Base-by-base conservation (phyloP, 2,329 filamentous ascomycete species). In the Aspergillus ruber region DNA sequence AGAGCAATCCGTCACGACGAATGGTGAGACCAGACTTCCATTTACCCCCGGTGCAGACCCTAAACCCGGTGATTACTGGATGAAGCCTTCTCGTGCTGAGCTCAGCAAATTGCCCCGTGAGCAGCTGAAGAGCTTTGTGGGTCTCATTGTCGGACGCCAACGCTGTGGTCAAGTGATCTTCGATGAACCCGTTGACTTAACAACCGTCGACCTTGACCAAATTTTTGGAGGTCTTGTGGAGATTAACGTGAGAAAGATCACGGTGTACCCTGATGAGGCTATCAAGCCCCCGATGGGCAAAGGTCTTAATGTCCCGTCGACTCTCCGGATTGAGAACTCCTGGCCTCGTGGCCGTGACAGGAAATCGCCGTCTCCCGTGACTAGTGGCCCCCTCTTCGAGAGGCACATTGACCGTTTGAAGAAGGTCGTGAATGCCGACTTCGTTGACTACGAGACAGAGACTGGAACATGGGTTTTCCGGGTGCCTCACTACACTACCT, bases 401-500 rank as follows among this genome's bases (percentile, higher is more conserved):
- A 95, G 90, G 70, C 93, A 98, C 67, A 72, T 96, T 47, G 82
- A 70, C 32, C 85, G 88, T 46, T 80, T 98, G 20, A 86, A 83
- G 74, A 82, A 80, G 49, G 89, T 96, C 33, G 73, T 75, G 7
- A 85, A 88, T 64, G 97, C 93, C 0, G 82, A 82, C 3, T 97
- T 95, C 59, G 76, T 90, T 58, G 77, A 78, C 59, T 98, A 96
- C 67, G 80, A 94, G 54, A 75, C 77, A 48, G 77, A 88, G 1
- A 90, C 83, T 45, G 93, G 91, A 45, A 80, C 87, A 42, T 98
- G 94, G 94, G 81, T 81, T 12, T 98, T 98, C 73, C 83, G 77
- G 8, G 93, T 98, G n/a, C 84, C 91, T 61, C 93, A 98, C 68
- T 98, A 94, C 67, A 97, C 91, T 1, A 95, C 90, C 1, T 98